phyloP scores from a whole-genome alignment of 164 flowering plant species.

The Vitis cinerea region DNA sequence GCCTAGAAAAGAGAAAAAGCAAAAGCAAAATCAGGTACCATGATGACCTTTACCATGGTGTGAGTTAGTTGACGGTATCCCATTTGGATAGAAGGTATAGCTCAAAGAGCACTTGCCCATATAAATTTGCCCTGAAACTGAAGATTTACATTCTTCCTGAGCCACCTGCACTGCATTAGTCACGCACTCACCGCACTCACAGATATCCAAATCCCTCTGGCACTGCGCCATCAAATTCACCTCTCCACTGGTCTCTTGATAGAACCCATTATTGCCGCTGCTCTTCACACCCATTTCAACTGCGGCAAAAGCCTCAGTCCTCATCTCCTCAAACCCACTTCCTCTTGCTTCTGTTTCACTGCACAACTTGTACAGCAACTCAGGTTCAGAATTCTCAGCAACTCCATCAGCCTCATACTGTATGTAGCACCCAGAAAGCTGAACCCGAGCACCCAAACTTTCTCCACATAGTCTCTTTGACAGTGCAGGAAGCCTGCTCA shows the following conservation, averaged over 20 bases:
- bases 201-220: constrained; percentile 29
- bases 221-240: constrained; percentile 43
- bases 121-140: constrained; percentile 36
- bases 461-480: constrained; percentile 14
- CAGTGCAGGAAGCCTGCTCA: constrained; percentile 16
- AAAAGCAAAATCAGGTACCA: background rate
- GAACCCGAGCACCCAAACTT: constrained; percentile 22
- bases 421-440: constrained; percentile 35
- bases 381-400: background rate
- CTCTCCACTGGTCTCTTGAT: constrained; percentile 12
- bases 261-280: constrained; percentile 27
- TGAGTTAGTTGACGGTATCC: constrained; percentile 3
- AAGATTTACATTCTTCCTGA: constrained; percentile 28
- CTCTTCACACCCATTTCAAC: constrained; percentile 24
- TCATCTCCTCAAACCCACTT: constrained; percentile 7
- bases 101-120: constrained; percentile 37
- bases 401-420: constrained; percentile 20
- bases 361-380: constrained; percentile 20
- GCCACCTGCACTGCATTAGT: constrained; percentile 28
- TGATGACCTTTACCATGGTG: background rate
- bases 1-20: background rate
- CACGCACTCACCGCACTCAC: constrained; percentile 49
- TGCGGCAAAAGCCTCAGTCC: constrained; percentile 26
- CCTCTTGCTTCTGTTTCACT: background rate
- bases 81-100: constrained; percentile 24